phyloP scores from a whole-genome alignment of 2,329 filamentous ascomycete species.

The Curvularia eragrostidis region DNA sequence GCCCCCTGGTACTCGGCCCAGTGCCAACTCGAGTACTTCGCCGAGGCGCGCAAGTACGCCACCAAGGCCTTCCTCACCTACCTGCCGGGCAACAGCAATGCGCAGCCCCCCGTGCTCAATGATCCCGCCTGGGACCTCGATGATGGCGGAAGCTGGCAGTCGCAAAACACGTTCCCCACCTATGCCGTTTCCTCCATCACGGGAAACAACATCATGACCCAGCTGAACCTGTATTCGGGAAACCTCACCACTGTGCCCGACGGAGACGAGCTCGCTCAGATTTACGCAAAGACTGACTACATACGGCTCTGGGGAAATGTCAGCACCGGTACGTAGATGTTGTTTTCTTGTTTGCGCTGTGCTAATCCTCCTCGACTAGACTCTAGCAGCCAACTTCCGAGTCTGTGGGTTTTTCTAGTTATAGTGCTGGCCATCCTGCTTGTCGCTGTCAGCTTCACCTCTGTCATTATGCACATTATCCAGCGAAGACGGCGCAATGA shows the following conservation, averaged over 20 bases:
- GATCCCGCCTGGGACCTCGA: slow-evolving; percentile 73
- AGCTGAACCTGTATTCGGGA: slow-evolving; percentile 79
- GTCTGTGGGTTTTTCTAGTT: slow-evolving; percentile 79
- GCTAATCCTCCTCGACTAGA: slow-evolving; percentile 16
- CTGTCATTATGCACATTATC: slow-evolving; percentile 75
- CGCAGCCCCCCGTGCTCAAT: slow-evolving; percentile 69
- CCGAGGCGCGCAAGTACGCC: slow-evolving; percentile 63
- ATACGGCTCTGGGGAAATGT: slow-evolving; percentile 61
- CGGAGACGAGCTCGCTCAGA: slow-evolving; percentile 47
- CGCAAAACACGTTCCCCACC: slow-evolving; percentile 75
- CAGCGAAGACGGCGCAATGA: slow-evolving; percentile 73
- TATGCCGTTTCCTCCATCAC: slow-evolving; percentile 77
- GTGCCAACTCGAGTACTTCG: slow-evolving; percentile 77
- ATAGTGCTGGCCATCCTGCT: slow-evolving; percentile 75
- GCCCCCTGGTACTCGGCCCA: slow-evolving; percentile 82
- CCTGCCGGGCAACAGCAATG: slow-evolving; percentile 55
- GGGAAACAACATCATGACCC: slow-evolving; percentile 72
- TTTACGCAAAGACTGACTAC: slow-evolving; percentile 52
- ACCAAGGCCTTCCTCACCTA: slow-evolving; percentile 67
- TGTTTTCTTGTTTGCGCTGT: slow-evolving; percentile 4
- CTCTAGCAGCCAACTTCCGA: slow-evolving; percentile 68
- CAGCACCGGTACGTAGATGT: slow-evolving; percentile 49
- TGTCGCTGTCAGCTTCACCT: slow-evolving; percentile 70
- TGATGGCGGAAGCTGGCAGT: slow-evolving; percentile 75
- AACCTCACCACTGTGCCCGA: slow-evolving; percentile 63